Base-by-base conservation (phyloP, 2,329 filamentous ascomycete species). In the Pyrenochaeta sp. region DNA sequence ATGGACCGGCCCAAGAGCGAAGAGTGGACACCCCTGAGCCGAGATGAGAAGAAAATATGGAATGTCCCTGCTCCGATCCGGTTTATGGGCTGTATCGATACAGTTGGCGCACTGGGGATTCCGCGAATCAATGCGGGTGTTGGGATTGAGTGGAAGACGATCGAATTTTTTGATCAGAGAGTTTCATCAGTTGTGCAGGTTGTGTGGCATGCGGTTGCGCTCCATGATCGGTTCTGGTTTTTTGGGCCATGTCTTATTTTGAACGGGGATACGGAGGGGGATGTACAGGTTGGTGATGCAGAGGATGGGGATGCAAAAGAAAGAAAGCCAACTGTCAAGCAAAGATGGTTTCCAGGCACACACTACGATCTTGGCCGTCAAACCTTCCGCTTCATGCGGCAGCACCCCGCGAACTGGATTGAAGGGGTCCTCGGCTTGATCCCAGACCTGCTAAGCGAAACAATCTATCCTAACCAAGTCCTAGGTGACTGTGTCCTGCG, bases 351-450 rank as follows among this genome's bases (percentile, higher is more conserved):
- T 21, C 68, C 68, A 2, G 68, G 68, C 18, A 63, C 61, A n/a
- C 68, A 72, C 27, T 71, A 71, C 44, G 68, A 72, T 35, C 24
- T 71, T 13, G 68, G 68, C 1, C 60, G 68, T 11, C 64, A 69
- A 47, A 58, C 58, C 0, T 72, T 70, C 42, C 58, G 67, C 18
- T 72, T 71, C 40, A 31, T 71, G 3, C 46, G 67, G 1, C 57
- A 61, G 31, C 55, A 52, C 14, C 66, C 65, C 5, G 38, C 43
- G 3, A 66, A 67, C 19, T 45, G 53, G 35, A 45, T 69, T 3
- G 68, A 72, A 35, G 49, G 50, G 7, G 23, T 54, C 1, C 36
- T 71, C 2, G 63, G 66, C 0, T 44, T 45, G 28, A 18, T 71
- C 2, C 68, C 67, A 5, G 51, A 60, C 24, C 23, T 59, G 6